Percentiles rank a stretch among this genome's conserved stretches.
These are phyloP conservation scores for Colletotrichum aenigma DNA, from an alignment of 2,329 filamentous ascomycete genomes.

Conservation along the genomic window DNA sequence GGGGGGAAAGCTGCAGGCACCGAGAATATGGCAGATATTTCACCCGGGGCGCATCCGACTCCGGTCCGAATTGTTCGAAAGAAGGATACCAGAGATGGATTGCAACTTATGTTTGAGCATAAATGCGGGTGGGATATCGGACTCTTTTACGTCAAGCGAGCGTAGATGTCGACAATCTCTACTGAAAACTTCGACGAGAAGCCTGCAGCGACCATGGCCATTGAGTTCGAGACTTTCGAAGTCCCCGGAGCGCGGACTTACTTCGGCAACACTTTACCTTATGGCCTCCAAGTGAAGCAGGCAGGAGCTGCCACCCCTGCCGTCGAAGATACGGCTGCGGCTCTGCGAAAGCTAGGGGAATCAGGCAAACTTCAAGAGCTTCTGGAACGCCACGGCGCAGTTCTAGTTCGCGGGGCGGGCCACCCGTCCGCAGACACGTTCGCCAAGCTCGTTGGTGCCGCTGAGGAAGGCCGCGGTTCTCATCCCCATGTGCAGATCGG, in stretches of 20 bases:
- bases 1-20: background rate
- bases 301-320: background rate
- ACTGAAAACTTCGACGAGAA: background rate
- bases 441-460: constrained; percentile 17
- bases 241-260: constrained; percentile 18
- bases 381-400: constrained; percentile 15
- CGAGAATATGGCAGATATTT: background rate
- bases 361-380: constrained; percentile 15
- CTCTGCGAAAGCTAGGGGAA: background rate
- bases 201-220: background rate
- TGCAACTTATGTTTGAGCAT: background rate
- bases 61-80: background rate
- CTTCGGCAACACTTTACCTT: constrained; percentile 7
- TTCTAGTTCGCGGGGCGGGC: constrained; percentile 16
- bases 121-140: background rate
- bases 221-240: constrained; percentile 10
- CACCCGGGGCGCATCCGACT: background rate
- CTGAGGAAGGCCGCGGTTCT: constrained; percentile 14
- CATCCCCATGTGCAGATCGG: constrained; percentile 32
- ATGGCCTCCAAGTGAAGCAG: constrained; percentile 9
- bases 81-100: background rate
- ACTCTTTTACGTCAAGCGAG: background rate
- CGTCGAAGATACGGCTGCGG: background rate
- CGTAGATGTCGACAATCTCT: accelerated
- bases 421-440: constrained; percentile 21